These are phyloP conservation scores for Pseudopediastrum boryanum DNA, from an alignment of 139 green algal species.

Conservation along the genomic window DNA sequence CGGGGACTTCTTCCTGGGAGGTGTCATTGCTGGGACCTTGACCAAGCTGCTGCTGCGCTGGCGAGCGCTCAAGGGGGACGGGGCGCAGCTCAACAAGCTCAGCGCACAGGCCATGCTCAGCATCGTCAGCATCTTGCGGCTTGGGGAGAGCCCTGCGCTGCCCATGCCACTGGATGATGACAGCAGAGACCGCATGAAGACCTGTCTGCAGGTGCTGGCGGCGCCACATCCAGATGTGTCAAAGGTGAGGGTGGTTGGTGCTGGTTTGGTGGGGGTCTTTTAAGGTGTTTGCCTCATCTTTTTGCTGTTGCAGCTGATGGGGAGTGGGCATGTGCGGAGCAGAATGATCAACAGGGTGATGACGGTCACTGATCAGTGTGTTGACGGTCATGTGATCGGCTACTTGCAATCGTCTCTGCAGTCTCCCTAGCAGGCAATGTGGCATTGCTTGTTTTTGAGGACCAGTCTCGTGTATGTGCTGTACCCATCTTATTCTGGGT, in stretches of 20 bases:
- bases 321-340: too few species aligned
- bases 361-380: too few species aligned
- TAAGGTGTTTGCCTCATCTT: background rate
- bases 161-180: constrained; percentile 62
- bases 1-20: constrained; percentile 94
- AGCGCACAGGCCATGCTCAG: constrained; percentile 81
- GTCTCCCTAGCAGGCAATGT: too few species aligned
- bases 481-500: too few species aligned
- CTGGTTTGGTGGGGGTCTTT: background rate
- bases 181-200: constrained; percentile 79
- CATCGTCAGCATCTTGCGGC: constrained; percentile 83
- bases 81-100: constrained; percentile 52
- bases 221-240: constrained; percentile 25
- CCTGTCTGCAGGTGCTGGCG: constrained; percentile 75
- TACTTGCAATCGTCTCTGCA: too few species aligned
- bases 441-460: too few species aligned
- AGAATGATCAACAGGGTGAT: too few species aligned
- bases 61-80: constrained; percentile 44
- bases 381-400: too few species aligned
- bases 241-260: constrained; percentile 32
- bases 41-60: constrained; percentile 95
- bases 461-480: too few species aligned
- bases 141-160: constrained; percentile 68
- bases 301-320: too few species aligned
- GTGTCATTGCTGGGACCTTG: constrained; percentile 75